Base-by-base conservation (phyloP, 768 basidiomycete genomes). In the Mycena epipterygia region DNA sequence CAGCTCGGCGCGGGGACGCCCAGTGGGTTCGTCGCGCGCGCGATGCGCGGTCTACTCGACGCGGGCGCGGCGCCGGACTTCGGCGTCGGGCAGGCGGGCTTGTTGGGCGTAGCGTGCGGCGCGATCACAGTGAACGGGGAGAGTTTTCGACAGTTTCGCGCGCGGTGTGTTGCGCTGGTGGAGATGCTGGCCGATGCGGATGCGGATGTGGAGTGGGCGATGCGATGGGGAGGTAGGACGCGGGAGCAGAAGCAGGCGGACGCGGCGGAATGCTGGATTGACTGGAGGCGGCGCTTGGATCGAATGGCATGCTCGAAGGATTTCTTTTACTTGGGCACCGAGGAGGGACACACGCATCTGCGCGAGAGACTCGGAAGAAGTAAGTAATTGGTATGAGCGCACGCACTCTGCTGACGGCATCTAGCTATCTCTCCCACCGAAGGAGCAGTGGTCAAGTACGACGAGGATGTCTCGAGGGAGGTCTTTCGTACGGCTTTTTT, bases 211-310 rank as follows among this genome's bases (percentile, higher is more conserved):
- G 48, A 52, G 27, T 21, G 58, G 48, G 63, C 59, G 29, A 6
- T 9, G 42, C 29, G 56, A 3, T 70, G 69, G 69, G 25, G 27
- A 19, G 0, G 29, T 6, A 53, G 42, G 57, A 29, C 44, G 49
- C 9, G 23, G 30, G 82, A 82, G 69, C 29, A 25, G 39, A 60
- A 70, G 33, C 48, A 23, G 23, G 11, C 29, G n/a, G 69, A 30
- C 21, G 69, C 63, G 30, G 29, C 56, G 9, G 19, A 35, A 12
- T 70, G 68, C 49, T 70, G 68, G 69, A 29, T 35, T 14, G 27
- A 48, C 23, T 59, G 63, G 56, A 59, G 58, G 51, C 21, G 41
- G n/a, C 58, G 42, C 5, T 30, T 70, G 41, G 69, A 70, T 27
- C 56, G 69, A 12, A 59, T 64, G 44, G 46, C 29, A 16, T 64